Conservation (phyloP, 2,329 filamentous ascomycete genomes). For the Cryphonectria parasitica region DNA sequence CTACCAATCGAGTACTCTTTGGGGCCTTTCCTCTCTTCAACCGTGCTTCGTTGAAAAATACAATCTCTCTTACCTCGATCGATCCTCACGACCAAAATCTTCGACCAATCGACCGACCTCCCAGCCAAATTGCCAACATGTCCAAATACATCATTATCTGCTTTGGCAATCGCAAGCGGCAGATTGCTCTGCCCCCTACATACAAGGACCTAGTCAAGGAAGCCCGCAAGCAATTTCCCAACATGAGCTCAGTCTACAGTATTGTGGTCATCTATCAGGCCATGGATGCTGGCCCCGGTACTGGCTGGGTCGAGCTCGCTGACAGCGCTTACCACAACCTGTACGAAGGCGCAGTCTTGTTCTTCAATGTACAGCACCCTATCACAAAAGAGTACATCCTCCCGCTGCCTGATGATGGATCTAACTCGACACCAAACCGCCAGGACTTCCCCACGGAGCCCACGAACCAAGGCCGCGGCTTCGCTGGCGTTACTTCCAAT, state of each 20-base stretch:
- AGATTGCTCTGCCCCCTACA: not conserved
- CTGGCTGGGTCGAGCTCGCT: constrained; percentile 16
- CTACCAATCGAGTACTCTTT: not conserved
- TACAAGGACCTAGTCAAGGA: constrained; percentile 10
- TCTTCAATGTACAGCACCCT: constrained; percentile 24
- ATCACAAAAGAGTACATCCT: constrained; percentile 26
- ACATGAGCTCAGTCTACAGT: constrained; percentile 1
- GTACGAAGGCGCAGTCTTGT: constrained; percentile 2
- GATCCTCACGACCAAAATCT: not conserved
- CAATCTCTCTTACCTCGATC: not conserved
- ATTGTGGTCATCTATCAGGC: constrained; percentile 4
- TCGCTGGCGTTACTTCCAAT: not conserved
- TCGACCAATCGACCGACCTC: not conserved
- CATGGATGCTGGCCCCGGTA: not conserved
- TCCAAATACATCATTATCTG: constrained; percentile 2
- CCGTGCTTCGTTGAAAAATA: not conserved
- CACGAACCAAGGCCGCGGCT: too few species aligned
- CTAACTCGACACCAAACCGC: constrained; percentile 1
- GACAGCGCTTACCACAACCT: constrained; percentile 12
- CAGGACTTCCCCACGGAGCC: not conserved
- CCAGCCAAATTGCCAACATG: not conserved
- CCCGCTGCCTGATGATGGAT: constrained; percentile 12
- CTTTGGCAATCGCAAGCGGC: constrained; percentile 4
- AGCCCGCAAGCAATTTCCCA: constrained; percentile 1
- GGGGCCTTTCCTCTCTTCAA: not conserved